Evolutionary conservation across 225 moss, liverwort and hornwort genomes (phyloP), one percentile per base, ranked within the genome.

Genomic region (Polytrichum commune): DNA sequence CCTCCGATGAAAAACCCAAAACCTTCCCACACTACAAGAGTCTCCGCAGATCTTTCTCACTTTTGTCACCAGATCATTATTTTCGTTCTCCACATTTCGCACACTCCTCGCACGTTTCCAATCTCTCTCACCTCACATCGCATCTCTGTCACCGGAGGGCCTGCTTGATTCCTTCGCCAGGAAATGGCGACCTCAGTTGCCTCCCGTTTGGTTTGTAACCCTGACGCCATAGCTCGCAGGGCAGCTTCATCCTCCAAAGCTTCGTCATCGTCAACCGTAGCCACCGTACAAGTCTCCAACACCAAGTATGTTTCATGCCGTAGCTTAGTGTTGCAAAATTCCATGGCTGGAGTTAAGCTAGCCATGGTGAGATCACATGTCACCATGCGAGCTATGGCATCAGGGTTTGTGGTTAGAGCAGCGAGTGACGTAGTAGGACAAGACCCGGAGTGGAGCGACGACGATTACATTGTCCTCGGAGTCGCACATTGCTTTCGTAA

Each of bases 401-500:
- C 46, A 46, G 46, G n/a, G 27, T 76, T 74, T 9, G 75, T 74
- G 60, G 68, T 73, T 60, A 76, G 74, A 32, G 87, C 85, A 1
- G 46, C 38, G 24, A 56, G 72, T 53, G 69, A 78, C 5, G 80
- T 72, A 2, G 69, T 76, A 4, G 97, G 97, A 20, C 73, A 85
- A 72, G 86, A 98, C 69, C 97, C 97, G 4, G 95, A 86, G 4
- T 98, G 91, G 86, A 69, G 76, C 5, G 93, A 91, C 0, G 85
- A 84, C 8, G 95, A 95, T 60, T 98, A 85, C 70, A 54, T 95
- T 7, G 91, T 84, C 1, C 74, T 95, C 5, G 95, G 97, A 0
- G 19, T 98, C 66, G 97, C 92, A 16, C 97, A 98, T 63, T 95
- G 95, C 46, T 98, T 95, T 64, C 68, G 10, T 69, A 91, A 95